Base-by-base conservation (phyloP, 805 yeast genomes). In the Lipomyces mesembrius region DNA sequence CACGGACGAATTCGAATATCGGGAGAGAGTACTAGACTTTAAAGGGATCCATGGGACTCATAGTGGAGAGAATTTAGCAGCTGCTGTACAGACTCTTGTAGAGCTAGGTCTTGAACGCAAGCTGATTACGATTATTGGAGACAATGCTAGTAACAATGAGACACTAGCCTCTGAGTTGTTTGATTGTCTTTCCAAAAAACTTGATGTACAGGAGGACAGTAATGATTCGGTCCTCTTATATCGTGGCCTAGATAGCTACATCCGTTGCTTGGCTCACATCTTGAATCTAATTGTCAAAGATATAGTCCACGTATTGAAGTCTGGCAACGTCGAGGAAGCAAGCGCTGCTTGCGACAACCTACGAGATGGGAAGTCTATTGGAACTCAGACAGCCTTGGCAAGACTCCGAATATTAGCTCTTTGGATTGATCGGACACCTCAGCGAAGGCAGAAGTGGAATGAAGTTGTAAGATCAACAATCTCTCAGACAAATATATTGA, bases 321-420 rank as follows among this genome's bases (percentile, higher is more conserved):
- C 25, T 49, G 53, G 53, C n/a, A 49, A 49, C 14, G 53, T 22
- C 53, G 53, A 49, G 53, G 53, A 49, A n/a, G 25, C 25, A 49
- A 22, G 25, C 53, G 14, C 53, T 49, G 53, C 53, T 49, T n/a
- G 53, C 53, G n/a, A 49, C 14, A 49, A 49, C 25, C 53, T 49
- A 8, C 25, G 25, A 49, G 20, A 49, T 49, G 53, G 29, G 5
- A 27, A 27, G 5, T 3, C 29, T 27, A 27, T 27, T 27, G 29
- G 29, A 27, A 3, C 29, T 27, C 29, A 27, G 29, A 27, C 29
- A 27, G 29, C 29, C 29, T 27, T 3, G 5, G 53, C 53, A 49
- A 49, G 53, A 49, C 53, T 49, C 53, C 53, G 53, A n/a, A 49
- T 49, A n/a, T 49, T 49, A 49, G 25, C 53, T 49, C 53, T 49